Percentiles rank a stretch among this genome's conserved stretches.
Conservation (phyloP, 768 basidiomycete genomes). For the Hypholoma fasciculare region DNA sequence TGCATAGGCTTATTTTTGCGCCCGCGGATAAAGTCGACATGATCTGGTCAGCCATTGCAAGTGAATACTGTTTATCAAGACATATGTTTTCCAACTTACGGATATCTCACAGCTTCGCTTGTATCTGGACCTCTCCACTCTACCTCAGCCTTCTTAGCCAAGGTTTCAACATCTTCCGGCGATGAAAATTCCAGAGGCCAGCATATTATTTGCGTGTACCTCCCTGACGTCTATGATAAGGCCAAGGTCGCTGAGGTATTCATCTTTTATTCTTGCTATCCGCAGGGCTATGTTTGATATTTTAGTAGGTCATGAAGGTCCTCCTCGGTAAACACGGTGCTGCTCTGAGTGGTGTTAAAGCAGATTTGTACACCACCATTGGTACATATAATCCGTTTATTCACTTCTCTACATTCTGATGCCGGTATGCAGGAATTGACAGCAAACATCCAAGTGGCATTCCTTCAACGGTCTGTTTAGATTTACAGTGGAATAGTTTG, state of each 20-base stretch:
- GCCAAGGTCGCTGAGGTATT: slow-evolving; percentile 52
- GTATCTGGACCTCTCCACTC: slow-evolving; percentile 60
- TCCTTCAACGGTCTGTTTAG: slow-evolving; percentile 57
- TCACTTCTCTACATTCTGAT: neutral
- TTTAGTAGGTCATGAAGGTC: slow-evolving; percentile 63
- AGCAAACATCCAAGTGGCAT: slow-evolving; percentile 79
- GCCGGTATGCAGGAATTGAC: slow-evolving; percentile 50
- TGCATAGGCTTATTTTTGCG: slow-evolving; percentile 64
- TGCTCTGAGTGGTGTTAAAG: slow-evolving; percentile 69
- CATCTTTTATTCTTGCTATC: neutral
- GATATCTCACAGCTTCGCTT: slow-evolving; percentile 51
- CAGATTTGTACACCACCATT: slow-evolving; percentile 64
- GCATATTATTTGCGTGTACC: slow-evolving; percentile 71
- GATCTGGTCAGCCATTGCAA: slow-evolving; percentile 63
- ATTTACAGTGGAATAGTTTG: neutral
- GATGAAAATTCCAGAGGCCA: slow-evolving; percentile 48
- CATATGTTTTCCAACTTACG: neutral
- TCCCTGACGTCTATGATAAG: slow-evolving; percentile 73
- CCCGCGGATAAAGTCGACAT: slow-evolving; percentile 59
- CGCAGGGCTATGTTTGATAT: neutral
- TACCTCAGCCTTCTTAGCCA: slow-evolving; percentile 56
- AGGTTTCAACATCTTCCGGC: slow-evolving; percentile 65
- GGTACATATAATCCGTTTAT: slow-evolving; percentile 32
- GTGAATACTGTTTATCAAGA: slow-evolving; percentile 35
- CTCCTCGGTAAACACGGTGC: slow-evolving; percentile 66